Base-by-base conservation (phyloP, 2,329 filamentous ascomycete genomes). In the Lomentospora prolificans region DNA sequence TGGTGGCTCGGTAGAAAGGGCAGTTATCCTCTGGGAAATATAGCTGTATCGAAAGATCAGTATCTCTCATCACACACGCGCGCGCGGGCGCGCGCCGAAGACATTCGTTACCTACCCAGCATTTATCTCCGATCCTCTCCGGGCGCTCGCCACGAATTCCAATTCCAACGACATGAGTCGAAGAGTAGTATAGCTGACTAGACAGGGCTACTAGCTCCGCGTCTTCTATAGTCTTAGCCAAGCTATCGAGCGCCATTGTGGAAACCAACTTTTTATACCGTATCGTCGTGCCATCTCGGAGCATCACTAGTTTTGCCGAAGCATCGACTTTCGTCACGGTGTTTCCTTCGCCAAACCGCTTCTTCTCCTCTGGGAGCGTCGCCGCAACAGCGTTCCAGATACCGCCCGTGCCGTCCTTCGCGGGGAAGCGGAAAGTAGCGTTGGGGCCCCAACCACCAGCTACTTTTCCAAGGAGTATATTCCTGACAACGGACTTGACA, bases 21-120 rank as follows among this genome's bases (percentile, higher is more conserved):
- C 90, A 96, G 81, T 99, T 87, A 72, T 96, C 87, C 74, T 99
- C 94, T 60, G 94, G 94, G 84, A 97, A 99, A 83, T 99, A 99
- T 62, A 99, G 80, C 85, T 86, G 27, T 2, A 12, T n/a, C n/a
- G 0, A 14, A 10, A 7, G 2, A 55, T 65, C 55, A 56, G 30
- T 2, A 31, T 30, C 17, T 24, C 24, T 46, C 14, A n/a, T n/a
- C n/a, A n/a, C n/a, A n/a, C n/a, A n/a, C n/a, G n/a, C n/a, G n/a
- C n/a, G n/a, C n/a, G n/a, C n/a, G n/a, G n/a, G n/a, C n/a, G n/a
- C n/a, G n/a, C n/a, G n/a, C n/a, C n/a, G n/a, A n/a, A n/a, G n/a
- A n/a, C n/a, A n/a, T n/a, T n/a, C n/a, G n/a, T n/a, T 4, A 67
- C 81, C 69, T 76, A 86, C 82, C 91, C 94, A 99, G 85, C 94